Conservation (phyloP, 768 basidiomycete genomes). For the Pulveroboletus ravenelii region DNA sequence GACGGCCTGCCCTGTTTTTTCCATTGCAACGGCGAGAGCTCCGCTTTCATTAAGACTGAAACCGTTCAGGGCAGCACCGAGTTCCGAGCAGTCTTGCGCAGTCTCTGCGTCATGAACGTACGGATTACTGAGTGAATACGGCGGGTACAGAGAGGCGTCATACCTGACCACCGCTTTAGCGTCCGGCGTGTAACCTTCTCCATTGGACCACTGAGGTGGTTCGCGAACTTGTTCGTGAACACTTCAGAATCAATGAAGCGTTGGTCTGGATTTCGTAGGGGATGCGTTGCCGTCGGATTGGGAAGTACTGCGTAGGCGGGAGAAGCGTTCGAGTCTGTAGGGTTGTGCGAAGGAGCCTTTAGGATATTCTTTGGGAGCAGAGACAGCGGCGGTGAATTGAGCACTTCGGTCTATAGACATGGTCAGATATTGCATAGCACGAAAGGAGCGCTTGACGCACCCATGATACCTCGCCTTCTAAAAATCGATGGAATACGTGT, state of each 20-base stretch:
- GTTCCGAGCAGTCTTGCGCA: slow-evolving; percentile 83
- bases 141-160: slow-evolving; percentile 20
- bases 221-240: slow-evolving; percentile 93
- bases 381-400: slow-evolving; percentile 89
- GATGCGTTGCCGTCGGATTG: slow-evolving; percentile 82
- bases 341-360: slow-evolving; percentile 92
- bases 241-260: slow-evolving; percentile 93
- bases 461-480: slow-evolving; percentile 97
- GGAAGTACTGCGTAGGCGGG: slow-evolving; percentile 81
- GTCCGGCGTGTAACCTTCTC: slow-evolving; percentile 92
- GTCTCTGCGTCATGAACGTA: slow-evolving; percentile 45
- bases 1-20: slow-evolving; percentile 95
- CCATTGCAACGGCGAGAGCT: slow-evolving; percentile 74
- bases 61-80: slow-evolving; percentile 88
- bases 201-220: slow-evolving; percentile 87
- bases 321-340: slow-evolving; percentile 71
- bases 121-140: slow-evolving; percentile 1
- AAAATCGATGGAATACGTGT: slow-evolving; percentile 92
- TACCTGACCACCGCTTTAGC: slow-evolving; percentile 93
- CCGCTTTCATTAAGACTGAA: slow-evolving; percentile 86
- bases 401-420: slow-evolving; percentile 68
- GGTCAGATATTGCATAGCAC: slow-evolving; percentile 4
- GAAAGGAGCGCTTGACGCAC: slow-evolving; percentile 37
- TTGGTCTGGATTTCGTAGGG: slow-evolving; percentile 89
- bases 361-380: slow-evolving; percentile 92